These are phyloP conservation scores for Aspergillus sp. DNA, from an alignment of 2,329 filamentous ascomycete genomes.

Conservation along the genomic window DNA sequence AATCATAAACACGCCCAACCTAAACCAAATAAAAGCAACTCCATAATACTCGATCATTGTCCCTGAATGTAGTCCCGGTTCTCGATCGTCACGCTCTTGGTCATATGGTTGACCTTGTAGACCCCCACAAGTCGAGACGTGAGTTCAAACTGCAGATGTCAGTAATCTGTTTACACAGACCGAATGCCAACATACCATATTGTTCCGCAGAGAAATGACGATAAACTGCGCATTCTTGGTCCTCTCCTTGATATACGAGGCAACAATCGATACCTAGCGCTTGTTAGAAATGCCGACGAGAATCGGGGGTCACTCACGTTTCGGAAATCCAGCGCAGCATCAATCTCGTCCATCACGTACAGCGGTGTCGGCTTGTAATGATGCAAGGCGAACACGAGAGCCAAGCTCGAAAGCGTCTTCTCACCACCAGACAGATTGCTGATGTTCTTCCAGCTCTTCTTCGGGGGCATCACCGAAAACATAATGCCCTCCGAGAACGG, in stretches of 20 bases:
- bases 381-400: slow-evolving; percentile 93
- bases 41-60: slow-evolving; percentile 16
- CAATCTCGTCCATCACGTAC: slow-evolving; percentile 99
- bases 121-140: slow-evolving; percentile 91
- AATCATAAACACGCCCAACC: not conserved
- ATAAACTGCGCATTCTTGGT: slow-evolving; percentile 99
- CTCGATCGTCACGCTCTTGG: slow-evolving; percentile 82
- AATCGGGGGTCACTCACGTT: slow-evolving; percentile 59
- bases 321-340: slow-evolving; percentile 92
- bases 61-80: slow-evolving; percentile 63
- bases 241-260: slow-evolving; percentile 96
- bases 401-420: slow-evolving; percentile 88
- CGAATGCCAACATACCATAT: slow-evolving; percentile 54
- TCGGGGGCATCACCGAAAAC: slow-evolving; percentile 97
- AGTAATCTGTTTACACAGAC: slow-evolving; percentile 3
- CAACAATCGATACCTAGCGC: slow-evolving; percentile 80
- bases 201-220: slow-evolving; percentile 93
- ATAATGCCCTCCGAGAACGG: slow-evolving; percentile 95
- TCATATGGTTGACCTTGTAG: slow-evolving; percentile 99
- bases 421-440: slow-evolving; percentile 91
- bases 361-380: slow-evolving; percentile 96
- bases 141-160: slow-evolving; percentile 63
- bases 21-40: no score
- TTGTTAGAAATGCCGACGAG: slow-evolving; percentile 5
- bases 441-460: slow-evolving; percentile 99